Evolutionary conservation across 441 rosid genomes (phyloP).

Genomic region (Erodium moschatum): DNA sequence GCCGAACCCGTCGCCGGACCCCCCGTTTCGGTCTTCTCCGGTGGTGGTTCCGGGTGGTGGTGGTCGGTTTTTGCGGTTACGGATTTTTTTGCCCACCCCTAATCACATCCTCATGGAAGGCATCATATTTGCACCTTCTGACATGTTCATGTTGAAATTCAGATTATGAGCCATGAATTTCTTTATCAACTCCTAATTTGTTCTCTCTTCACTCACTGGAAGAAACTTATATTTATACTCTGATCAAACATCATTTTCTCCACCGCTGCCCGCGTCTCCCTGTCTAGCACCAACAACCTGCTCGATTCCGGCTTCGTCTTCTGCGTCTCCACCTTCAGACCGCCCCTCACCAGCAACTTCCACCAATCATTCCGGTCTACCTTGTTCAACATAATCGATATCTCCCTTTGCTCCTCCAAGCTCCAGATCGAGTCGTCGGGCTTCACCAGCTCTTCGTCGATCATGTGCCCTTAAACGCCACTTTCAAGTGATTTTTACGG

Average conservation of each 20-base stretch:
- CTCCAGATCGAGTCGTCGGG: constrained; percentile 2
- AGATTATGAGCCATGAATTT: constrained; percentile 16
- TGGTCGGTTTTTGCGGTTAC: no score
- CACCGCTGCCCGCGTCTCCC: background rate
- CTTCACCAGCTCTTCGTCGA: constrained; percentile 11
- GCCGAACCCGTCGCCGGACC: no score
- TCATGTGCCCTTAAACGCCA: constrained; percentile 13
- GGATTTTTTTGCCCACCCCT: no score
- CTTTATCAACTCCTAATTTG: constrained; percentile 17
- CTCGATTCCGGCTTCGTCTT: constrained; percentile 15
- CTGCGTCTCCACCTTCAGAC: constrained; percentile 16
- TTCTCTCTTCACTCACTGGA: constrained; percentile 17
- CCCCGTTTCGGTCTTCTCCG: no score
- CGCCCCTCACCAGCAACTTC: constrained; percentile 18
- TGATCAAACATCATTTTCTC: constrained; percentile 17
- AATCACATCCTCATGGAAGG: no score
- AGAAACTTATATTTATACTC: constrained; percentile 19
- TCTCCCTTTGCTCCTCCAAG: constrained; percentile 13
- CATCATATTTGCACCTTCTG: no score
- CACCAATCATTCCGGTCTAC: constrained; percentile 12
- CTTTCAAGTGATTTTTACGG: constrained; percentile 13
- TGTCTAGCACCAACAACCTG: constrained; percentile 12
- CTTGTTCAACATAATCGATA: constrained; percentile 10
- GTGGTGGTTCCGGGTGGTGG: no score
- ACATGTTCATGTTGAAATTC: background rate